Conservation (phyloP, 164 flowering plant species). For the Vitis labrusca region DNA sequence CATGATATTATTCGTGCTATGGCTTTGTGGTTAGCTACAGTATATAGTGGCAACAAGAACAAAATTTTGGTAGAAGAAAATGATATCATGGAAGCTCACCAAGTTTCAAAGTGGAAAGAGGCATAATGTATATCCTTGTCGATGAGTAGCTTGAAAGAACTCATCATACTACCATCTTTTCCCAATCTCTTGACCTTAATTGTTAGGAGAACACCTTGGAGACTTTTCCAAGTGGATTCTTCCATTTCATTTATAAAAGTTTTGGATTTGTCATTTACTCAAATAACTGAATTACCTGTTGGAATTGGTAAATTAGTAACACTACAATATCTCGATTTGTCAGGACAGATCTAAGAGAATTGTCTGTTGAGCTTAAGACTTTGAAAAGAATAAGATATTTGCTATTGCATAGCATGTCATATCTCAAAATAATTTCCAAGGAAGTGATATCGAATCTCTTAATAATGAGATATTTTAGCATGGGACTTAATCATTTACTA, state of each 20-base stretch:
- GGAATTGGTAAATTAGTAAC: conserved; percentile 5
- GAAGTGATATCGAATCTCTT: background rate
- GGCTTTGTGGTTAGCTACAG: no score
- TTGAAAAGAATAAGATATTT: background rate
- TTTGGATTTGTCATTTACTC: conserved; percentile 6
- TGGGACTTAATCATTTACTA: background rate
- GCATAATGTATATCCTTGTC: background rate
- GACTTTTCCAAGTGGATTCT: background rate
- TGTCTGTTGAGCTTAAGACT: conserved; percentile 4
- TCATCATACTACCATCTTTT: background rate
- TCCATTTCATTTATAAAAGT: background rate
- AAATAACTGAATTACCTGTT: background rate
- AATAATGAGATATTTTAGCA: background rate
- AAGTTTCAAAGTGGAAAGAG: background rate
- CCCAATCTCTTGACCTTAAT: background rate
- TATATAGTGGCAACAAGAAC: background rate
- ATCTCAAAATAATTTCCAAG: background rate
- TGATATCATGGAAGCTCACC: background rate
- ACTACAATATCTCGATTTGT: background rate
- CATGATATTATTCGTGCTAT: no score
- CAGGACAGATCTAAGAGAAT: background rate
- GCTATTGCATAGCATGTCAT: background rate
- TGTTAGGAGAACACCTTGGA: background rate
- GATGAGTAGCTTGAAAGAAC: background rate
- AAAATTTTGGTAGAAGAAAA: background rate